Evolutionary conservation across 2,329 filamentous ascomycete genomes (phyloP), one percentile per base, ranked within the genome.

Genomic region (Colletotrichum sp.): DNA sequence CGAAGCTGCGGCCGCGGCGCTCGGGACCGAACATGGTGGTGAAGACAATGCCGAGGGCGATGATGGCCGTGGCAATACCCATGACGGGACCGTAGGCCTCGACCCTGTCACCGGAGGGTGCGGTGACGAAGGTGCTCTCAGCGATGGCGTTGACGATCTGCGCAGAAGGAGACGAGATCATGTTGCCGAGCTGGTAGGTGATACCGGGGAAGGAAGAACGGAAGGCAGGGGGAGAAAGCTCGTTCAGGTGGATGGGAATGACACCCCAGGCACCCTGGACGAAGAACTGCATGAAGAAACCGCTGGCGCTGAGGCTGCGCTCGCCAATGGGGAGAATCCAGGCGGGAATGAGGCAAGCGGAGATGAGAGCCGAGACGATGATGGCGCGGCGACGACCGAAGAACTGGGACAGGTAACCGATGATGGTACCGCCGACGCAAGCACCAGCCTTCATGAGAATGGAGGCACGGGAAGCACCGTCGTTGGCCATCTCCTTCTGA

Each of bases 371-470:
- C 1, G 92, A 87, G 58, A 85, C 82, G 71, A 94, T 89, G 81
- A 95, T 95, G 69, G 91, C 89, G 52, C 92, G 89, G 30, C 94
- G 92, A 38, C 94, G 93, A 16, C 94, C 95, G 63, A 95, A 85
- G 81, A 92, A 95, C 81, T 96, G 94, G 9, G 92, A 95, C 9
- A 92, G 79, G 82, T 96, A 96, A 26, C 94, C 95, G 74, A 94
- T 90, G 76, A 94, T 90, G 56, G 92, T 93, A 30, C 94, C 94
- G 38, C 94, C 94, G 2, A 95, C 90, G 78, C 93, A 94, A 58
- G 94, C 94, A 30, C 94, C 94, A 2, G 90, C 92, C 85, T 96
- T 96, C 92, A 95, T 95, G 74, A 96, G 84, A 78, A 96, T 96
- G n/a, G 91, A 93, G 18, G 94, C 94, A n/a, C 93, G 91, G 9